A percentile compares a stretch with the other conserved stretches of the same genome.
phyloP scores from a whole-genome alignment of 495 filamentous ascomycete species.

The Tirmania nivea region DNA sequence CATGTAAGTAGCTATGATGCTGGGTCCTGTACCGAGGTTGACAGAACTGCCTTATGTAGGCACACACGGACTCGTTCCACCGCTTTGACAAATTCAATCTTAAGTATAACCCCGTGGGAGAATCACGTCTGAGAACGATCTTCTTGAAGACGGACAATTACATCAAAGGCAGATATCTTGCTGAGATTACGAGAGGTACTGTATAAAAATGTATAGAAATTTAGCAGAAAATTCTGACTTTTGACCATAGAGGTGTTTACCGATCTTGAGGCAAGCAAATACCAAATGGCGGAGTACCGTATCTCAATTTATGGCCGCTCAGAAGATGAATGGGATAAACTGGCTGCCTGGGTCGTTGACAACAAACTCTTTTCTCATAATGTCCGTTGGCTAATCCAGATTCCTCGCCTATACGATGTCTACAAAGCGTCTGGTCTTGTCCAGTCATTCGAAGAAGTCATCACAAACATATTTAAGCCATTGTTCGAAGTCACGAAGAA shows the following conservation, averaged over 20 bases:
- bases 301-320: conserved; percentile 89
- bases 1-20: conserved; percentile 37
- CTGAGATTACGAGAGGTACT: conserved; percentile 62
- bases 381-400: conserved; percentile 90
- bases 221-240: neutral
- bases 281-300: conserved; percentile 98
- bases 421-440: conserved; percentile 78
- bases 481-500: conserved; percentile 86
- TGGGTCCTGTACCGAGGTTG: neutral
- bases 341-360: conserved; percentile 96
- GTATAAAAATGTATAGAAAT: conserved; percentile 1
- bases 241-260: conserved; percentile 55
- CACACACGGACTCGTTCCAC: conserved; percentile 94
- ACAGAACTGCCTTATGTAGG: conserved; percentile 26
- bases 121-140: conserved; percentile 82
- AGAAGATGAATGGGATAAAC: conserved; percentile 89
- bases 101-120: conserved; percentile 94
- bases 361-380: conserved; percentile 96
- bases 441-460: conserved; percentile 70
- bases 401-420: conserved; percentile 84
- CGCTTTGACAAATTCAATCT: conserved; percentile 99
- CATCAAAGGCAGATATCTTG: conserved; percentile 85
- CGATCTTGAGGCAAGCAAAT: conserved; percentile 96
- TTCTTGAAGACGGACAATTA: conserved; percentile 98
- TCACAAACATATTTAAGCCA: conserved; percentile 81